Conservation (phyloP, 305 asterid genomes). For the Plantago lanceolata region DNA sequence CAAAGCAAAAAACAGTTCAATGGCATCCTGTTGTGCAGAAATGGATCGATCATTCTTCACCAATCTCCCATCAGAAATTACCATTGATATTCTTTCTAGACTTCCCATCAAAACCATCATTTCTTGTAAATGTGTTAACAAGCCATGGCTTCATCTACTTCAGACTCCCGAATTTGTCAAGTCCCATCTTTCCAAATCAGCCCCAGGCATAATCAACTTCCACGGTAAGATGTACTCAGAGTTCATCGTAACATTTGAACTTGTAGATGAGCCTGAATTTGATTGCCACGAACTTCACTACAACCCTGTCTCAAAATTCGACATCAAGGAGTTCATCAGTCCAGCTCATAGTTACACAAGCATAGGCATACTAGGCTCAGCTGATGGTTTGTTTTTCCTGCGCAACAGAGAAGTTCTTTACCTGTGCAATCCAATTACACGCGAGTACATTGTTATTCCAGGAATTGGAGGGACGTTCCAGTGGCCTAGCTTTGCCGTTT, state of each 20-base stretch:
- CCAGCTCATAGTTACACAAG: too few species aligned
- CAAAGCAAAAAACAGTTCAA: background rate
- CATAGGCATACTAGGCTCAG: slow-evolving; percentile 14
- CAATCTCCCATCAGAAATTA: slow-evolving; percentile 31
- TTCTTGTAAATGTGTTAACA: slow-evolving; percentile 22
- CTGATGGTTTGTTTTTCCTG: slow-evolving; percentile 28
- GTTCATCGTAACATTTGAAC: slow-evolving; percentile 13
- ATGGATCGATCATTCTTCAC: slow-evolving; percentile 7
- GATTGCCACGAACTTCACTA: slow-evolving; percentile 17
- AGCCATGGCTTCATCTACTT: slow-evolving; percentile 19
- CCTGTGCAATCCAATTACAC: slow-evolving; percentile 28
- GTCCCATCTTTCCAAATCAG: slow-evolving; percentile 24
- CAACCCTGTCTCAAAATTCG: slow-evolving; percentile 6
- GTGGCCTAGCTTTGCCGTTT: slow-evolving; percentile 4
- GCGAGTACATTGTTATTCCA: slow-evolving; percentile 23
- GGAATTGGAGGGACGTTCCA: slow-evolving; percentile 2
- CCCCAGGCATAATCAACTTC: slow-evolving; percentile 18
- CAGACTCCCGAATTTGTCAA: slow-evolving; percentile 22
- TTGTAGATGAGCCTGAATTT: slow-evolving; percentile 26
- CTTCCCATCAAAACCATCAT: slow-evolving; percentile 27
- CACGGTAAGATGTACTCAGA: background rate
- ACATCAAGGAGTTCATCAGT: background rate
- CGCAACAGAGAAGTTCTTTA: slow-evolving; percentile 9
- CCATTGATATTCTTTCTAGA: slow-evolving; percentile 33
- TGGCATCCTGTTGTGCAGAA: background rate